Evolutionary conservation across 2,329 filamentous ascomycete species (phyloP).

Genomic region (Drechmeria coniospora): DNA sequence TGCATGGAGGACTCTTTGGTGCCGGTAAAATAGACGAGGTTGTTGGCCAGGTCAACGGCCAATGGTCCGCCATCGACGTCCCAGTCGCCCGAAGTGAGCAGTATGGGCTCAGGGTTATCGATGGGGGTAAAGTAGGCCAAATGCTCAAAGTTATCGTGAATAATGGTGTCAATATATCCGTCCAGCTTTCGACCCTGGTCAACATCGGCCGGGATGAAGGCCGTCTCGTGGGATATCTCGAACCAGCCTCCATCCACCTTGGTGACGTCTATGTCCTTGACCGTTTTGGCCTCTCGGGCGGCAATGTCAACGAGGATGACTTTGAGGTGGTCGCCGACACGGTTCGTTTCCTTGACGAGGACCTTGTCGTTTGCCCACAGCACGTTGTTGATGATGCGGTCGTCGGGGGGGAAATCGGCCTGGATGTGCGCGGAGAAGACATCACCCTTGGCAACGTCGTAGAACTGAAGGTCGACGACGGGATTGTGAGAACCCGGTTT

Average conservation of each 20-base stretch:
- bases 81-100: slow-evolving; percentile 82
- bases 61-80: slow-evolving; percentile 80
- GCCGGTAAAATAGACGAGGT: slow-evolving; percentile 79
- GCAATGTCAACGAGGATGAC: slow-evolving; percentile 73
- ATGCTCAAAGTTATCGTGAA: slow-evolving; percentile 78
- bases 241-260: slow-evolving; percentile 94
- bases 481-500: slow-evolving; percentile 93
- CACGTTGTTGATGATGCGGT: slow-evolving; percentile 85
- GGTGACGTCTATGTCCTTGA: slow-evolving; percentile 65
- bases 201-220: slow-evolving; percentile 72
- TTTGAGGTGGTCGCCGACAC: slow-evolving; percentile 82
- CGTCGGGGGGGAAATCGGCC: slow-evolving; percentile 62
- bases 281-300: slow-evolving; percentile 56
- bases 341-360: slow-evolving; percentile 81
- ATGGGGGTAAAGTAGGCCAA: slow-evolving; percentile 85
- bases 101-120: slow-evolving; percentile 63
- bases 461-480: slow-evolving; percentile 74
- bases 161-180: slow-evolving; percentile 84
- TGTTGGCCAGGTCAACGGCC: slow-evolving; percentile 68
- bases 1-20: slow-evolving; percentile 81
- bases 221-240: slow-evolving; percentile 77
- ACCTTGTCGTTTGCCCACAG: slow-evolving; percentile 80
- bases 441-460: slow-evolving; percentile 63
- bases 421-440: slow-evolving; percentile 66
- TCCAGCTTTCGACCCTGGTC: slow-evolving; percentile 60